Base-by-base conservation (phyloP, 225 moss, liverwort and hornwort genomes). In the Physcomitrellopsis africana region DNA sequence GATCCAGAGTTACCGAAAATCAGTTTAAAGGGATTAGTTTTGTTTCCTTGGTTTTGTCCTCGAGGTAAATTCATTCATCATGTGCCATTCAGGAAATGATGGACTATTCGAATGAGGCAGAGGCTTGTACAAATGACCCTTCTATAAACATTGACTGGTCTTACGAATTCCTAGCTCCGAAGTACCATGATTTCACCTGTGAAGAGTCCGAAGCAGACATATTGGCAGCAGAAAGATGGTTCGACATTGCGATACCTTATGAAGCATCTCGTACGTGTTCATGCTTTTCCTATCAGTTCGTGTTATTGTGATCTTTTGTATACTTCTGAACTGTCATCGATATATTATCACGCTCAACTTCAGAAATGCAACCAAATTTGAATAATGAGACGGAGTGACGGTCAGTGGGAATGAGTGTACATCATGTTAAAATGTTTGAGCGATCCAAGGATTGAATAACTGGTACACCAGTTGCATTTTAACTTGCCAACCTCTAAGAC, bases 101-200 rank as follows among this genome's bases (percentile, higher is more conserved):
- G 78, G 65, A 57, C 17, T 71, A 41, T 46, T 65, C 48, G 16
- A 65, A 57, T 56, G 58, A 56, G 56, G 46, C 46, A 65, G 15
- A 73, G 59, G 51, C 67, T 49, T 73, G 9, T 29, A 69, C 65
- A 52, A 69, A 77, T 32, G 90, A 91, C 71, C 49, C 83, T 11
- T 76, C 76, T 15, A 32, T 51, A 49, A 44, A 65, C 58, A 66
- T 76, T 59, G 81, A 81, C 65, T 76, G 71, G 81, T 72, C 23
- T 17, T 92, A 89, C 77, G 92, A 92, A 77, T 92, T 89, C 63
- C 70, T 77, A 41, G 92, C 89, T 53, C 92, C 92, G 0, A 89
- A 82, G 65, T 92, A 82, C 48, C 68, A 80, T 67, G 85, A 92
- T 69, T 89, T 92, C 60, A 69, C 75, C 43, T 53, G 37, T 65